Evolutionary conservation across 1,139 yeast genomes (phyloP).

Genomic region (Arxiozyma slooffiae): DNA sequence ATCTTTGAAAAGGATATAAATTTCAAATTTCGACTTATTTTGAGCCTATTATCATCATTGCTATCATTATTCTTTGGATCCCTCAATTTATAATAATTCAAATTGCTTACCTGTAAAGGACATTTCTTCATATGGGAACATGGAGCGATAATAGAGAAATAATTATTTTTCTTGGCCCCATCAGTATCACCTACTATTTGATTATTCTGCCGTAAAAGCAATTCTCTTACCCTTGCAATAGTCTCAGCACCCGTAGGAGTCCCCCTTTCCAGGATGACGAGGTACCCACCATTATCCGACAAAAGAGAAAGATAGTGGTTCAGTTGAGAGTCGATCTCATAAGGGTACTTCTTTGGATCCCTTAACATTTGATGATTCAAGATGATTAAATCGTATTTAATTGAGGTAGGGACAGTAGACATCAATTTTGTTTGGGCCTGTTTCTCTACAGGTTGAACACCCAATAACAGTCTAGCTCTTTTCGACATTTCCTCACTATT

Average conservation of each 20-base stretch:
- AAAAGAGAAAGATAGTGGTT: conserved; percentile 51
- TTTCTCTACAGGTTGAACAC: neutral
- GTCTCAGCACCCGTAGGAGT: conserved; percentile 83
- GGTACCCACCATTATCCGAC: conserved; percentile 69
- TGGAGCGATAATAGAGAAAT: conserved; percentile 68
- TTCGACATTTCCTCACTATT: conserved; percentile 58
- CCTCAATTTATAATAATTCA: conserved; percentile 54
- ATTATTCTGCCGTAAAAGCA: conserved; percentile 71
- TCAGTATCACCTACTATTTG: conserved; percentile 41
- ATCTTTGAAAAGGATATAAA: conserved; percentile 74
- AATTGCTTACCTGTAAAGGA: conserved; percentile 74
- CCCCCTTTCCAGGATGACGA: conserved; percentile 78
- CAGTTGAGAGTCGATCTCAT: conserved; percentile 62
- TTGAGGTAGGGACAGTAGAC: conserved; percentile 39
- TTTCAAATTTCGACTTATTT: conserved; percentile 38
- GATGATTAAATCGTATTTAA: conserved; percentile 69
- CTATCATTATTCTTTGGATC: neutral
- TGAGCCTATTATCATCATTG: too few species aligned
- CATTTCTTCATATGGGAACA: conserved; percentile 84
- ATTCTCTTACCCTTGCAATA: conserved; percentile 81
- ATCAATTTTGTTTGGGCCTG: conserved; percentile 37
- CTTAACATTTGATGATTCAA: conserved; percentile 70
- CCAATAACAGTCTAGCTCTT: conserved; percentile 65
- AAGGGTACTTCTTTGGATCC: conserved; percentile 52
- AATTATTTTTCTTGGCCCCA: conserved; percentile 33